These are phyloP conservation scores for Cicer chorassanicum DNA, from an alignment of 306 rosid species.

Conservation along the genomic window DNA sequence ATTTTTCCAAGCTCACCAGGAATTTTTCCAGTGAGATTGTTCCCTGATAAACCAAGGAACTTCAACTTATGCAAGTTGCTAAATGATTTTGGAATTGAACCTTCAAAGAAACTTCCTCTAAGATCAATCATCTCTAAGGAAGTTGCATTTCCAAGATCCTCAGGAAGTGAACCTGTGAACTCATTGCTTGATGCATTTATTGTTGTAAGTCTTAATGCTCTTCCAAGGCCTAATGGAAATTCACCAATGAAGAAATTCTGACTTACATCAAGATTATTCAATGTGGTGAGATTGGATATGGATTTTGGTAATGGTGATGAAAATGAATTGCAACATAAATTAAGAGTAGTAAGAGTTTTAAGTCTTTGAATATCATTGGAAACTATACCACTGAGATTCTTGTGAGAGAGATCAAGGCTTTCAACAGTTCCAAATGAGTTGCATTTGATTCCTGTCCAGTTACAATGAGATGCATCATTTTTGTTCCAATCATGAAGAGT, in stretches of 20 bases:
- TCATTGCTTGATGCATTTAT: constrained; percentile 88
- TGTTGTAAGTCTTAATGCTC: constrained; percentile 40
- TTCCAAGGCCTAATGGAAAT: constrained; percentile 75
- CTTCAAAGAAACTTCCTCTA: constrained; percentile 84
- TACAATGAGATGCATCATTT: constrained; percentile 59
- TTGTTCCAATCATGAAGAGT: constrained; percentile 66
- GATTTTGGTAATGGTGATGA: constrained; percentile 72
- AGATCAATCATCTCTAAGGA: constrained; percentile 79
- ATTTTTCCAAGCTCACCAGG: constrained; percentile 80
- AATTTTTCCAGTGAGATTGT: constrained; percentile 76
- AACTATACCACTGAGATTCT: constrained; percentile 82
- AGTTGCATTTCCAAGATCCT: constrained; percentile 78
- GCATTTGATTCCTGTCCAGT: constrained; percentile 81
- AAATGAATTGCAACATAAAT: constrained; percentile 78
- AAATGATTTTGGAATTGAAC: constrained; percentile 68
- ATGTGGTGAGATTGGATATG: constrained; percentile 62
- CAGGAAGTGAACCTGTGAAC: constrained; percentile 71
- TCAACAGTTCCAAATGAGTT: constrained; percentile 63
- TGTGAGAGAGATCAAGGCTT: constrained; percentile 78
- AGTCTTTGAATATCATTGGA: constrained; percentile 66
- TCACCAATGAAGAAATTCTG: constrained; percentile 77
- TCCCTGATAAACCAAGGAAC: constrained; percentile 96
- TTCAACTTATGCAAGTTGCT: constrained; percentile 71
- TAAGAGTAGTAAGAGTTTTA: constrained; percentile 60
- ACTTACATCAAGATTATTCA: constrained; percentile 77